Evolutionary conservation across 2,329 filamentous ascomycete species (phyloP).

Genomic region (Teratosphaeria pseudoeucalypti): DNA sequence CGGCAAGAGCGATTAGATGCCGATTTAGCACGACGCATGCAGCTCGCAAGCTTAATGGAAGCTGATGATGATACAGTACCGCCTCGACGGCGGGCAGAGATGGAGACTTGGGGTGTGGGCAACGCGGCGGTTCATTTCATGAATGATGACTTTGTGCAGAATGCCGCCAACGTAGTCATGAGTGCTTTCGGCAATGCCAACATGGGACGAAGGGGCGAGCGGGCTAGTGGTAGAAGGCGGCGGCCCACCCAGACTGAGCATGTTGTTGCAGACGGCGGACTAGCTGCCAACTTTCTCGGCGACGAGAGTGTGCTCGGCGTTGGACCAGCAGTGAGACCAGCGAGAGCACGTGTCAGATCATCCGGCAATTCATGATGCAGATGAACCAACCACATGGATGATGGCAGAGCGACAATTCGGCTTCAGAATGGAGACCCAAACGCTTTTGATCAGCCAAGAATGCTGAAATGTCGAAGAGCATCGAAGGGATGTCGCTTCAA

Average conservation of each 20-base stretch:
- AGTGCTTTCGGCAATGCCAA: constrained; percentile 22
- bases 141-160: constrained; percentile 47
- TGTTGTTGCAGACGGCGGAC: constrained; percentile 13
- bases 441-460: too few species aligned
- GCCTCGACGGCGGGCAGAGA: constrained; percentile 27
- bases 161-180: constrained; percentile 23
- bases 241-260: constrained; percentile 9
- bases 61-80: constrained; percentile 15
- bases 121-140: constrained; percentile 49
- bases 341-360: not conserved
- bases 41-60: constrained; percentile 31
- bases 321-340: not conserved
- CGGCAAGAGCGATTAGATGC: constrained; percentile 39
- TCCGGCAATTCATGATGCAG: not conserved
- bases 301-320: constrained; percentile 24
- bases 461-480: too few species aligned
- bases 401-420: too few species aligned
- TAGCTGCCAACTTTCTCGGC: constrained; percentile 24
- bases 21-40: constrained; percentile 42
- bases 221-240: constrained; percentile 19
- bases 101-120: constrained; percentile 30
- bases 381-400: not conserved
- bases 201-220: constrained; percentile 22
- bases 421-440: too few species aligned
- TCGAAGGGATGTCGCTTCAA: too few species aligned